Evolutionary conservation across 768 basidiomycete genomes (phyloP), one percentile per base, ranked within the genome.

Genomic region (Boletus rubropictus): DNA sequence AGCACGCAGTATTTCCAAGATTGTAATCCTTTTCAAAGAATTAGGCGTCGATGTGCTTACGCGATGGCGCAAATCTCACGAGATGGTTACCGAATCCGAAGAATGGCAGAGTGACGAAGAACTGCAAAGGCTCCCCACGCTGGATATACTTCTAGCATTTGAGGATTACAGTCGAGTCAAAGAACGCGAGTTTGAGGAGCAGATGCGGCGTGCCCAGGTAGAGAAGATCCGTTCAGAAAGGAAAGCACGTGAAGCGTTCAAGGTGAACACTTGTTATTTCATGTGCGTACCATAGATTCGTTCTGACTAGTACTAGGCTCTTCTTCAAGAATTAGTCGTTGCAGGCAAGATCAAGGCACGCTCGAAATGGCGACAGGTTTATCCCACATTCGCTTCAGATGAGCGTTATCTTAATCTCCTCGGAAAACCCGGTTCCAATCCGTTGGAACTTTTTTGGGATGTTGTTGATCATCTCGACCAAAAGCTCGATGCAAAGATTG

Each of bases 401-500:
- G 73, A 77, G 36, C 81, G 90, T n/a, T 99, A 98, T 69, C 73
- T 85, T 35, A 75, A 78, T 50, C 81, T 98, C 67, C 81, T 98
- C 15, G 95, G 96, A 14, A 89, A 86, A 57, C 89, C 89, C 7
- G 96, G 96, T 12, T 95, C 92, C 2, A 93, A 89, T 55, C 94
- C 95, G 1, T 76, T 99, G 25, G 96, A 99, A 59, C 77, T 98
- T 4, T 98, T 96, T 69, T 96, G 93, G 91, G 95, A 98, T 66
- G 63, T 77, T 9, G 85, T 96, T 37, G 96, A 99, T 65, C 75
- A 72, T 34, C 75, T 96, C 3, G 93, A 92, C 59, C 89, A 93
- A 61, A 78, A 82, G 53, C 77, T 95, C 15, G 91, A 93, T 51
- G 76, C 76, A 17, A 89, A 89, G 60, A 82, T 89, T 15, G 74